Base-by-base conservation (phyloP, 192 early-diverging fungal genomes). In the Rhizoclosmatium sp. region DNA sequence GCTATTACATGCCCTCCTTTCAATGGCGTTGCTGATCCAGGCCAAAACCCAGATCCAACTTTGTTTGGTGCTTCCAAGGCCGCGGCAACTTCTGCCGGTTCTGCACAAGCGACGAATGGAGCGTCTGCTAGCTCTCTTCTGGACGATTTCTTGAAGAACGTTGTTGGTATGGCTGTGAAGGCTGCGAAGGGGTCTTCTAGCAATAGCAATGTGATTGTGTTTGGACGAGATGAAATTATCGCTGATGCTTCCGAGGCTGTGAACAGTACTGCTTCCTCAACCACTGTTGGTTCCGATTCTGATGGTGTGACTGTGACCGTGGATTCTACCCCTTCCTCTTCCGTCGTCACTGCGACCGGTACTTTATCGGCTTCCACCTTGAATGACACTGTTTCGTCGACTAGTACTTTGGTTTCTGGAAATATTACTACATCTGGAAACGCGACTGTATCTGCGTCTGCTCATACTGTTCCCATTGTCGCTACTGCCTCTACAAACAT, bases 1-100 rank as follows among this genome's bases (percentile, higher is more conserved):
- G 9, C 75, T 12, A 56, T 71, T 49, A 71, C 69, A 7, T 71
- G 69, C 39, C 69, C 69, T 7, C 9, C 4, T 40, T 41, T 47
- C 39, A 56, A 41, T n/a, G 54, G 48, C 69, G 47, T 41, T 1
- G n/a, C 49, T 4, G 31, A 41, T 56, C 49, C 49, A 14, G 31
- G 21, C n/a, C 5, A 10, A 12, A 56, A 5, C 21, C 23, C 69
- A 12, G 51, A 39, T n/a, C 31, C 51, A 5, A 62, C 60, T 7
- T 7, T 40, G 60, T 62, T 19, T 19, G 60, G 60, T 7, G 60
- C 60, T 19, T 7, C 51, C 0, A 7, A 7, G 51, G 9, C 16
- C 16, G 51, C 1, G 16, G 1, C 5, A 12, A 16, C 16, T 7
- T 5, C 19, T 5, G 60, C 14, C 10, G 60, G 10, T 19, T 7